Percentiles rank a stretch among this genome's conserved stretches.
phyloP scores from a whole-genome alignment of 2,329 filamentous ascomycete genomes.

The Falciphora oryzae region DNA sequence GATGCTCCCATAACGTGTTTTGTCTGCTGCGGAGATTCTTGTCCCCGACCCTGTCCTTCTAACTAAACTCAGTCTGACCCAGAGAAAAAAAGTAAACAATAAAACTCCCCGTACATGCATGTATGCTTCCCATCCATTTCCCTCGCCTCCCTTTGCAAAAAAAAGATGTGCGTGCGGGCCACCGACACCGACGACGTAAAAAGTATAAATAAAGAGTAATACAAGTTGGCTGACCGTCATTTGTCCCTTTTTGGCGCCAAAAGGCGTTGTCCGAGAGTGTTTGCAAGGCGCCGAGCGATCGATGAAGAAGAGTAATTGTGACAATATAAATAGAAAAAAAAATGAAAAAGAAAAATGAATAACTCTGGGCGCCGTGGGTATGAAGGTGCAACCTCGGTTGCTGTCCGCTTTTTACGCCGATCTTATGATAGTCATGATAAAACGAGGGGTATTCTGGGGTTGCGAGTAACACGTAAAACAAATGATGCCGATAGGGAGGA shows the following conservation, averaged over 20 bases:
- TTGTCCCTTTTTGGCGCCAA: neutral
- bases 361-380: slow-evolving; percentile 1
- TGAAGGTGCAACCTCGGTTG: neutral
- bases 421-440: slow-evolving; percentile 1
- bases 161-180: neutral
- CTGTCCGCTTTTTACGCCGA: neutral
- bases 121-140: slow-evolving; percentile 8
- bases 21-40: neutral
- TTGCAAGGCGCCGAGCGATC: neutral
- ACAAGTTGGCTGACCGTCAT: slow-evolving; percentile 6
- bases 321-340: slow-evolving; percentile 14
- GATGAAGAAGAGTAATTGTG: neutral
- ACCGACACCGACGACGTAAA: slow-evolving; percentile 2
- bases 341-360: slow-evolving; percentile 14
- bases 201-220: slow-evolving; percentile 11
- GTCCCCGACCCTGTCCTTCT: neutral
- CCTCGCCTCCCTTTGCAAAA: neutral
- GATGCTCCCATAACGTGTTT: neutral
- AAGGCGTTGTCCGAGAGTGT: neutral
- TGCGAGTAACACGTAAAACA: slow-evolving; percentile 8
- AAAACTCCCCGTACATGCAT: slow-evolving; percentile 14
- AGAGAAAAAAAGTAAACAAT: neutral
- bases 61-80: neutral
- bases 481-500: slow-evolving; percentile 13
- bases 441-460: slow-evolving; percentile 3